Evolutionary conservation across 2,329 filamentous ascomycete species (phyloP), one percentile per base, ranked within the genome.

Genomic region (Erysiphe pulchra): DNA sequence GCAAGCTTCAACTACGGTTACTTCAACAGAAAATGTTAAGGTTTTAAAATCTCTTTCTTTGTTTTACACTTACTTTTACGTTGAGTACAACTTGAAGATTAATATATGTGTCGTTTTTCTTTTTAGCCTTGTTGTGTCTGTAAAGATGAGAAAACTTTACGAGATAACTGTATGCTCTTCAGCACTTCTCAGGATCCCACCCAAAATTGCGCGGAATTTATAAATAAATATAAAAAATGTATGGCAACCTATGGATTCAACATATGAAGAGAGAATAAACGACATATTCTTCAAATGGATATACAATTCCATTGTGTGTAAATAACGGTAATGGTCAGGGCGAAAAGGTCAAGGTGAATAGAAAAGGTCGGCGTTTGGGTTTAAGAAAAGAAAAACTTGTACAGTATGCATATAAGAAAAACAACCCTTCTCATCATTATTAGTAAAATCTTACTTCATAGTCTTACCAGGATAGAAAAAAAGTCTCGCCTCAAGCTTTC

Each of bases 131-230:
- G 90, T 72, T 95, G 90, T 61, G 90, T 95, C 30, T 98, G 90
- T 74, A 94, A 86, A 60, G 75, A 90, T 40, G 85, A 98, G 63
- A 98, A 98, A 63, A 70, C 82, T 36, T 72, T 72, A 54, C 83
- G 90, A 51, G 90, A 98, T 65, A 86, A 98, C 64, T 98, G 90
- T 69, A 95, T 98, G 87, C 80, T 98, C 47, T 94, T 95, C 67
- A 92, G 84, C 47, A 85, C 74, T 50, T 71, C 81, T 49, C 70
- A 77, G 57, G 80, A 94, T 59, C 83, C 90, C 36, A 73, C 82
- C 55, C 70, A 74, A 57, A 85, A 92, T 56, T 98, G 90, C 70
- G 71, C 77, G 62, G 71, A 77, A 44, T 71, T 83, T 50, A 80
- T 98, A 51, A 74, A 83, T 28, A 76, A 82, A 59, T 98, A 98